Evolutionary conservation across 2,329 filamentous ascomycete species (phyloP).

Genomic region (Neoascochyta sp.): DNA sequence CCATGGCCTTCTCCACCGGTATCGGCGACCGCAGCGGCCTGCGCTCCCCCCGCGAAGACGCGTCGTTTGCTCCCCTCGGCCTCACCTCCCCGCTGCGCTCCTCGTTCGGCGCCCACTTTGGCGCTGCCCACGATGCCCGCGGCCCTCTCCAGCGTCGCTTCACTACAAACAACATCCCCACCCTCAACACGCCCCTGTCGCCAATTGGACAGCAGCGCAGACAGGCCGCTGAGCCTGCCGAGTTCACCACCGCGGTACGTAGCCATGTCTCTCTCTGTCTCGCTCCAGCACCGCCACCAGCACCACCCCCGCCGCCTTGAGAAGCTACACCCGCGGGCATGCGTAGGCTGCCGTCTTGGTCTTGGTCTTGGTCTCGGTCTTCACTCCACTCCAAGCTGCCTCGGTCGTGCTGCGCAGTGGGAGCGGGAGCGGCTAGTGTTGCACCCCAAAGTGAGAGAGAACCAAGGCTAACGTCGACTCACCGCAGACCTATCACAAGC

Average conservation of each 20-base stretch:
- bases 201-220: slow-evolving; percentile 55
- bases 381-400: too few species aligned
- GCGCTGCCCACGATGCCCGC: slow-evolving; percentile 64
- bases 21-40: slow-evolving; percentile 68
- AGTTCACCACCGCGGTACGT: slow-evolving; percentile 53
- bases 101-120: slow-evolving; percentile 60
- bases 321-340: too few species aligned
- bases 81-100: slow-evolving; percentile 58
- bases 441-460: slow-evolving; percentile 24
- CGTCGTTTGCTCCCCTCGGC: slow-evolving; percentile 69
- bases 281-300: slow-evolving; percentile 1
- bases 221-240: slow-evolving; percentile 52
- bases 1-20: slow-evolving; percentile 63
- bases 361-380: too few species aligned
- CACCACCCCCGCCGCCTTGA: too few species aligned
- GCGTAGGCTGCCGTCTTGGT: too few species aligned
- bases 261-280: slow-evolving; percentile 25
- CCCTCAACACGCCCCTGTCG: slow-evolving; percentile 66
- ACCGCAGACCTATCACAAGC: slow-evolving; percentile 62
- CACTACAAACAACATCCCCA: slow-evolving; percentile 81
- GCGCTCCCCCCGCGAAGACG: slow-evolving; percentile 72
- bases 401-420: too few species aligned
- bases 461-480: slow-evolving; percentile 24
- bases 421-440: too few species aligned
- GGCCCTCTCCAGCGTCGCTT: slow-evolving; percentile 83